phyloP scores from a whole-genome alignment of 2,329 filamentous ascomycete genomes.

The Aureobasidium melanogenum region DNA sequence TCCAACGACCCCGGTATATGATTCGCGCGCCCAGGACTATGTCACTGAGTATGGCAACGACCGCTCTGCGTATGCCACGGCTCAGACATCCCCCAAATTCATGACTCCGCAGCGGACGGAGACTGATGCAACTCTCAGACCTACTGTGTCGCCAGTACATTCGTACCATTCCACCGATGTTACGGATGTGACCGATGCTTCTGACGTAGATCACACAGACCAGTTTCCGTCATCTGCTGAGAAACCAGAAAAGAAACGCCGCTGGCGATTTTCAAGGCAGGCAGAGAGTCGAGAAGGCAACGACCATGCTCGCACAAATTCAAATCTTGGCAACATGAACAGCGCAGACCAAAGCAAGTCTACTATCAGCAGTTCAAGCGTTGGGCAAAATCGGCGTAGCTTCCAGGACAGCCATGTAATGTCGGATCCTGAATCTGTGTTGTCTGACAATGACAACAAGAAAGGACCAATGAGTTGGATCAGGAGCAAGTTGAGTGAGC shows the following conservation, averaged over 20 bases:
- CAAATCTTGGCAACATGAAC: constrained; percentile 3
- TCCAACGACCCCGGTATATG: constrained; percentile 20
- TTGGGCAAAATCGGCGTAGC: background rate
- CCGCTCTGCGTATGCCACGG: constrained; percentile 36
- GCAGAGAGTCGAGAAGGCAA: constrained; percentile 18
- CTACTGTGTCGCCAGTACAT: constrained; percentile 63
- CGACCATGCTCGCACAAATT: background rate
- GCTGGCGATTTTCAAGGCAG: constrained; percentile 57
- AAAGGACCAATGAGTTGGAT: constrained; percentile 57
- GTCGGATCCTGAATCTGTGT: constrained; percentile 5
- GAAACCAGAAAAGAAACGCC: constrained; percentile 61
- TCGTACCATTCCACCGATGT: constrained; percentile 66
- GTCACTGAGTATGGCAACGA: constrained; percentile 19
- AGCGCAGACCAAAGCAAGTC: constrained; percentile 15
- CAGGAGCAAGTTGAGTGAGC: constrained; percentile 55
- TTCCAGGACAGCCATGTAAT: constrained; percentile 10
- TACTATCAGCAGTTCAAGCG: constrained; percentile 12
- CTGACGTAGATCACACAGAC: constrained; percentile 62
- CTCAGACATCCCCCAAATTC: constrained; percentile 16
- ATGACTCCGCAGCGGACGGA: constrained; percentile 71
- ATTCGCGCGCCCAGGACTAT: constrained; percentile 16
- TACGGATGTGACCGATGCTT: constrained; percentile 75
- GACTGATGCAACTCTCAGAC: constrained; percentile 47
- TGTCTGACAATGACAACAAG: constrained; percentile 12
- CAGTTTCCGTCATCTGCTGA: constrained; percentile 41